Conservation (phyloP, 2,329 filamentous ascomycete genomes). For the Emergomyces africanus region DNA sequence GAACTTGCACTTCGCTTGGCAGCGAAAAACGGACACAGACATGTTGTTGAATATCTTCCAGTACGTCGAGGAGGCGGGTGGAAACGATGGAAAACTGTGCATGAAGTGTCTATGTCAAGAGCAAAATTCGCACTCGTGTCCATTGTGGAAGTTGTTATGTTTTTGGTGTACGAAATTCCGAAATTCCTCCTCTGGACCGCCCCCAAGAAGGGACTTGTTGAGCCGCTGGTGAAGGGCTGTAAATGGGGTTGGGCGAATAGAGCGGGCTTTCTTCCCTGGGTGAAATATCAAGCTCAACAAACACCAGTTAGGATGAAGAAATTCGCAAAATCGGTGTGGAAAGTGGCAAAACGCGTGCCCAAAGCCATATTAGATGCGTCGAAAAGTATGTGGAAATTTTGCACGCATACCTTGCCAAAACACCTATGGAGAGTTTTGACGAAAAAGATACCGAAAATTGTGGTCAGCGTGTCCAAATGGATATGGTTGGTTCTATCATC, state of each 20-base stretch:
- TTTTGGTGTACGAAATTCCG: background rate
- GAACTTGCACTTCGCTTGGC: slow-evolving; percentile 2
- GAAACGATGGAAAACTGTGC: background rate
- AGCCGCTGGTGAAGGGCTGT: background rate
- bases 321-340: background rate
- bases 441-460: background rate
- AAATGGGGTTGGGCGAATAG: slow-evolving; percentile 1
- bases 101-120: background rate
- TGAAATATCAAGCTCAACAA: background rate
- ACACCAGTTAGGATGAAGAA: background rate
- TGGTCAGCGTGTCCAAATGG: background rate
- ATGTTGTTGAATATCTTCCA: slow-evolving; percentile 3
- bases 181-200: slow-evolving; percentile 1
- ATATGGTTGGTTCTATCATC: background rate
- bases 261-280: background rate
- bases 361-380: background rate
- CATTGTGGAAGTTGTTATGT: background rate
- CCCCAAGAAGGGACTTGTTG: background rate
- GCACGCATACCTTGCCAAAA: background rate
- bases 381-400: background rate
- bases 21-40: background rate
- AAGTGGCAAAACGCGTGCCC: background rate
- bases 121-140: background rate
- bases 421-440: background rate
- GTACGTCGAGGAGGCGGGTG: background rate